Base-by-base conservation (phyloP, 2,329 filamentous ascomycete species). In the Diplodia mutila region DNA sequence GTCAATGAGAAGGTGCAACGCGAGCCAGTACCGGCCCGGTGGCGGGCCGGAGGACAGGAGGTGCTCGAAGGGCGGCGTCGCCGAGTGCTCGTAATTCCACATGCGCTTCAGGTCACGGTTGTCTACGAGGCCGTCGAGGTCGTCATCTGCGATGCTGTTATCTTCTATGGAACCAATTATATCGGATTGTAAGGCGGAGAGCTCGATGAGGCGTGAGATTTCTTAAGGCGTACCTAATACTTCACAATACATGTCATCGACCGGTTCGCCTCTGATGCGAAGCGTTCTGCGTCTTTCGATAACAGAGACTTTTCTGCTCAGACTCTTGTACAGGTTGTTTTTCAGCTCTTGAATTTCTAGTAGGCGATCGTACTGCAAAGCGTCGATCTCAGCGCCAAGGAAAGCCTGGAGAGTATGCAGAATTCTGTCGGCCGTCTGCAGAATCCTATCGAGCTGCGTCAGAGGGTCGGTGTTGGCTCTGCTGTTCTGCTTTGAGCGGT, bases 321-420 rank as follows among this genome's bases (percentile, higher is more conserved):
- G 37, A 48, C 67, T 68, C 29, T 61, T 57, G 21, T 52, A 29
- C 3, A 68, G 46, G 29, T 23, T 55, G 37, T 18, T 53, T 23
- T 68, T 68, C 25, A 68, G 32, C 29, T 65, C 67, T 8, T 53
- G 51, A 48, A 68, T 68, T 25, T 68, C 67, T 34, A 68, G 32
- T 7, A 65, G 23, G 21, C 61, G 29, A 21, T 68, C 67, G 25
- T 68, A 68, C 29, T 68, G 52, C 32, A 68, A 29, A 27, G 67
- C 48, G 16, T 65, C 53, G 7, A 68, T 49, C n/a, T 65, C 61
- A 12, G 61, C 61, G 29, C 67, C 67, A 16, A 65, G 29, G 21
- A 65, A 68, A 32, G 51, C 32, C 16, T 68, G 51, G 29, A 68
- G 18, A 1, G 37, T 68, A 6, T 59, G 34, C 14, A 51, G 16